Percentiles rank a stretch among this genome's conserved stretches.
Evolutionary conservation across 106 monocot species (phyloP).

Genomic region (Allium fistulosum): DNA sequence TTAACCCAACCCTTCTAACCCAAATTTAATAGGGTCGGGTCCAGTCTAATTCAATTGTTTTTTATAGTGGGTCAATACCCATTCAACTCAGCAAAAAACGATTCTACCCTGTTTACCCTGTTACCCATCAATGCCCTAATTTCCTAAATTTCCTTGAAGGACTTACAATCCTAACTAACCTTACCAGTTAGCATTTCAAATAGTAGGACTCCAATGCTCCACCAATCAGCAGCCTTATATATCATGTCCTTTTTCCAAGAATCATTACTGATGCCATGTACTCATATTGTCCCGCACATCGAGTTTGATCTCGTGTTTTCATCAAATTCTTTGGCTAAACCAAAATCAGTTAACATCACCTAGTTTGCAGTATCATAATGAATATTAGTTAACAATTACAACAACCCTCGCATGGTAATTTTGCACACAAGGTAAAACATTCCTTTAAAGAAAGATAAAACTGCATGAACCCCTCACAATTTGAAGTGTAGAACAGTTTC

Average conservation of each 20-base stretch:
- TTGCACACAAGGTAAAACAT: not conserved
- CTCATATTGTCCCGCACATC: conserved; percentile 88
- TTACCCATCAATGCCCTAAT: too few relatives aligned
- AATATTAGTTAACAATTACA: not conserved
- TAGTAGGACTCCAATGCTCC: conserved; percentile 90
- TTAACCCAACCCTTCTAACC: too few relatives aligned
- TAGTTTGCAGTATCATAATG: conserved; percentile 2
- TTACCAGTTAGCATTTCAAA: conserved; percentile 99
- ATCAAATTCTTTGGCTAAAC: conserved; percentile 82
- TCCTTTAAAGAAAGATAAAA: not conserved
- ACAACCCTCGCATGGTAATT: not conserved
- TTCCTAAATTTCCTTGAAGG: too few relatives aligned
- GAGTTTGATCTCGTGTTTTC: conserved; percentile 39
- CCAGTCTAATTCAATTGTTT: too few relatives aligned
- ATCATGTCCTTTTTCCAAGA: conserved; percentile 86
- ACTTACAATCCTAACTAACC: conserved; percentile 34
- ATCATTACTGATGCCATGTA: conserved; percentile 98
- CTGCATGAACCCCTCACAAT: too few relatives aligned
- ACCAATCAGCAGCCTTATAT: conserved; percentile 99
- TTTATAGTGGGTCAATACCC: too few relatives aligned
- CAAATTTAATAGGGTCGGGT: too few relatives aligned
- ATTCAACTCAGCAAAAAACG: too few relatives aligned
- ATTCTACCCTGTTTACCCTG: too few relatives aligned
- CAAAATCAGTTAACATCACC: conserved; percentile 98
- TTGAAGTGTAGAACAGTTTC: too few relatives aligned